Percentiles rank a stretch among this genome's conserved stretches.
These are phyloP conservation scores for Lenwebbia sp. DNA, from an alignment of 345 rosid genomes.

Conservation along the genomic window DNA sequence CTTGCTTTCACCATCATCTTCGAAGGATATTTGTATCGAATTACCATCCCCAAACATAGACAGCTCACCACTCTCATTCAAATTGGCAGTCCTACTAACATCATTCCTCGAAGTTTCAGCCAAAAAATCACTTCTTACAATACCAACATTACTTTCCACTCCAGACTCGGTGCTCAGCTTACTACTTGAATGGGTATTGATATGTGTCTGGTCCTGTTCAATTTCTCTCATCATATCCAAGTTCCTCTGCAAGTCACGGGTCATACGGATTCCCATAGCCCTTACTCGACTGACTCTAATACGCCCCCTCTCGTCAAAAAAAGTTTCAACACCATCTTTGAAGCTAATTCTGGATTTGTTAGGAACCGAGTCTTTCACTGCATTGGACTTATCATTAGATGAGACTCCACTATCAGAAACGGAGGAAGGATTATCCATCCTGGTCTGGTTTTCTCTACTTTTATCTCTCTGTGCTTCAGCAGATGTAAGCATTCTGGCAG, in stretches of 20 bases:
- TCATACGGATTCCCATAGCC: constrained; percentile 95
- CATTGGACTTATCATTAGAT: constrained; percentile 24
- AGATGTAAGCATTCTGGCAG: constrained; percentile 44
- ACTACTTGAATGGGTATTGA: constrained; percentile 9
- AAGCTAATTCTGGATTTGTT: constrained; percentile 23
- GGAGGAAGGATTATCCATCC: constrained; percentile 14
- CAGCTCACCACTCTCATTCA: constrained; percentile 17
- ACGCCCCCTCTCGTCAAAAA: constrained; percentile 73
- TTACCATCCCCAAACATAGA: constrained; percentile 15
- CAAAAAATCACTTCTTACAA: constrained; percentile 9
- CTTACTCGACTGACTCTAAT: constrained; percentile 59
- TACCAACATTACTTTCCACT: constrained; percentile 6
- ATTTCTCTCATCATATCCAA: constrained; percentile 84
- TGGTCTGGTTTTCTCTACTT: constrained; percentile 20
- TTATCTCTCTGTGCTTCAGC: constrained; percentile 18
- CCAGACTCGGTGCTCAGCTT: constrained; percentile 10
- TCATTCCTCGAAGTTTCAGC: constrained; percentile 17
- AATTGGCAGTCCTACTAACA: constrained; percentile 15
- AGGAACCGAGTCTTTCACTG: constrained; percentile 16
- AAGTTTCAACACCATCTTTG: constrained; percentile 67
- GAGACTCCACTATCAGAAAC: constrained; percentile 14
- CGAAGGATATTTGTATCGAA: constrained; percentile 69
- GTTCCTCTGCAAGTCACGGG: constrained; percentile 93
- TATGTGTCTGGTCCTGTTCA: constrained; percentile 21
- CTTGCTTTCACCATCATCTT: constrained; percentile 36